These are phyloP conservation scores for Coniella vitis DNA, from an alignment of 2,329 filamentous ascomycete species.

Conservation along the genomic window DNA sequence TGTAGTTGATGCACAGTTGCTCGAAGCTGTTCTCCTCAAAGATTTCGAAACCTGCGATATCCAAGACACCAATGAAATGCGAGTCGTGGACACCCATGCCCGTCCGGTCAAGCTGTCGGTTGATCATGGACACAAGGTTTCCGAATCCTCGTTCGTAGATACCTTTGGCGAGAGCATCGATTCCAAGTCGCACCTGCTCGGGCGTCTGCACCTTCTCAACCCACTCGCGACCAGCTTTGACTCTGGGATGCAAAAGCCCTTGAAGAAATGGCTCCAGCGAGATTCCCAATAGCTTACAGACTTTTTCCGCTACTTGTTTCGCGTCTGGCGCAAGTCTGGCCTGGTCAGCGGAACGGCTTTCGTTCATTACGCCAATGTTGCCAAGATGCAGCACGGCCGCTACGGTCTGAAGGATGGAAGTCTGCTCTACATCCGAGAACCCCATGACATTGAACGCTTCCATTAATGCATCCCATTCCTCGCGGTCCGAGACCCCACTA, in stretches of 20 bases:
- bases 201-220: conserved; percentile 97
- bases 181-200: conserved; percentile 83
- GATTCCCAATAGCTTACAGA: conserved; percentile 81
- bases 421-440: conserved; percentile 78
- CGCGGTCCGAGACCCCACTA: conserved; percentile 77
- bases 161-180: conserved; percentile 91
- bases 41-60: conserved; percentile 98
- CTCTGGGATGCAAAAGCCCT: conserved; percentile 82
- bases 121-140: conserved; percentile 86
- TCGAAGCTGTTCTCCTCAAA: conserved; percentile 99
- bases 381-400: conserved; percentile 90
- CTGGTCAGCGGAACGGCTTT: conserved; percentile 86
- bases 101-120: conserved; percentile 81
- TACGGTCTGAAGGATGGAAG: conserved; percentile 75
- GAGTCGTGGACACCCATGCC: conserved; percentile 80
- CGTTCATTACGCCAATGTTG: conserved; percentile 83
- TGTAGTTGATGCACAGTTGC: conserved; percentile 99
- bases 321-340: conserved; percentile 74
- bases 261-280: conserved; percentile 78
- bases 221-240: conserved; percentile 96
- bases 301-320: conserved; percentile 65
- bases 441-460: conserved; percentile 95
- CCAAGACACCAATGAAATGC: conserved; percentile 93
- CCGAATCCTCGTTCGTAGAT: conserved; percentile 97
- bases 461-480: conserved; percentile 84